These are phyloP conservation scores for Diaporthe sp. DNA, from an alignment of 2,329 filamentous ascomycete species.

Conservation along the genomic window DNA sequence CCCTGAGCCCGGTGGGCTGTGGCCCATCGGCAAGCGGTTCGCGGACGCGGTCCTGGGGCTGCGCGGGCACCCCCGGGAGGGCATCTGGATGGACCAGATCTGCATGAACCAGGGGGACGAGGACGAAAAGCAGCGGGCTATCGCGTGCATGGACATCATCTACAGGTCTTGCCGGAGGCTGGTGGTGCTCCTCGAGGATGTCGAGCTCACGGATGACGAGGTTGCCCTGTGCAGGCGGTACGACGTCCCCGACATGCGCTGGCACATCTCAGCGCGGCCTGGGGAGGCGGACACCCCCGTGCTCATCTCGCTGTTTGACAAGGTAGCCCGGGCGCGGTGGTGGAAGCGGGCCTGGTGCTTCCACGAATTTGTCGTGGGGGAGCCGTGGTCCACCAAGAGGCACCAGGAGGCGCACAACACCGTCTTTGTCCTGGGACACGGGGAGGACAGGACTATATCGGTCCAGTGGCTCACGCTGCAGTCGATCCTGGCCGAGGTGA, in stretches of 20 bases:
- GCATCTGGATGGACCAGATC: conserved; percentile 6
- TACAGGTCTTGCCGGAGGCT: conserved; percentile 19
- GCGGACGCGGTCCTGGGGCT: not conserved
- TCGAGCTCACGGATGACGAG: not conserved
- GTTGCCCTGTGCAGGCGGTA: not conserved
- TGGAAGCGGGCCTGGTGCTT: conserved; percentile 4
- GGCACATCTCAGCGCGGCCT: rapidly evolving
- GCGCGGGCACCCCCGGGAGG: not conserved
- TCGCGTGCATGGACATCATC: conserved; percentile 2
- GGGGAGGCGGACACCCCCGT: not conserved
- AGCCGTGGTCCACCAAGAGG: conserved; percentile 4
- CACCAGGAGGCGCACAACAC: not conserved
- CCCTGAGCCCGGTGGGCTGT: not conserved
- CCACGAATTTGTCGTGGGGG: not conserved
- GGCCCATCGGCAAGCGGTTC: not conserved
- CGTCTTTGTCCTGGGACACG: not conserved
- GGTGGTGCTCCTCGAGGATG: not conserved
- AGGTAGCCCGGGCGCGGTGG: conserved; percentile 2
- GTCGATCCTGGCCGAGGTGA: not conserved
- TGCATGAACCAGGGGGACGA: not conserved
- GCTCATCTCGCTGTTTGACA: not conserved
- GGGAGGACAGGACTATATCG: not conserved
- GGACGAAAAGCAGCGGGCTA: not conserved
- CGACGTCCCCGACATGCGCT: not conserved
- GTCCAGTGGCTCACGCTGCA: not conserved